Evolutionary conservation across 139 green algal species (phyloP), one percentile per base, ranked within the genome.

Genomic region (Marvania coccoides): DNA sequence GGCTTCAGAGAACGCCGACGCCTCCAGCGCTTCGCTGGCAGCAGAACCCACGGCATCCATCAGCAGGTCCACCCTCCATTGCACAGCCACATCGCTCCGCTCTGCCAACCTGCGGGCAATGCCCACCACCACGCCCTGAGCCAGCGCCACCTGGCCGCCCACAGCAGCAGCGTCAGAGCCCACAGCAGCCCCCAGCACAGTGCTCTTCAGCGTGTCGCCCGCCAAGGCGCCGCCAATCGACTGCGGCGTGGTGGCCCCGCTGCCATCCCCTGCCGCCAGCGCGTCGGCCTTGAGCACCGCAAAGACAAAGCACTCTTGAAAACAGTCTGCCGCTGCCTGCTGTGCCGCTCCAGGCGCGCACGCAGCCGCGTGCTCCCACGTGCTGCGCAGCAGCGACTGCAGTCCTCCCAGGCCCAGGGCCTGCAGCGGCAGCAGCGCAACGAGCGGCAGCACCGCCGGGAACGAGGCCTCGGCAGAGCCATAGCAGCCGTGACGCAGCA

Each of bases 401-500:
- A 73, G 64, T 15, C 42, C 42, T 28, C 19, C 42, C 19, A 28
- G 19, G 19, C 42, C 42, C 19, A 51, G 19, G 19, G 19, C 19
- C 19, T 19, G 19, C 19, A 51, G 19, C 19, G 84, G 81, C 61
- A 91, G 56, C 24, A 82, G 39, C 3, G 73, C 33, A 12, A 90
- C 8, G n/a, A 91, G 53, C 5, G 85, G 84, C 69, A 91, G 83
- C 60, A 90, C 62, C 10, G 84, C 84, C 0, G 83, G 75, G 47
- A 78, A 74, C 5, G 80, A 91, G 38, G 53, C 29, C 19, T 59
- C 6, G 0, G 65, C 70, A 1, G 83, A 89, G 54, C 84, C 86
- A 65, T 85, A 81, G 67, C 76, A 90, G 26, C 58, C 85, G 55
- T 87, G 69, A 3, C 81, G 69, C 57, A 95, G 79, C 4, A 94